Conservation (phyloP, 192 early-diverging fungal genomes). For the Coemansia sp. region DNA sequence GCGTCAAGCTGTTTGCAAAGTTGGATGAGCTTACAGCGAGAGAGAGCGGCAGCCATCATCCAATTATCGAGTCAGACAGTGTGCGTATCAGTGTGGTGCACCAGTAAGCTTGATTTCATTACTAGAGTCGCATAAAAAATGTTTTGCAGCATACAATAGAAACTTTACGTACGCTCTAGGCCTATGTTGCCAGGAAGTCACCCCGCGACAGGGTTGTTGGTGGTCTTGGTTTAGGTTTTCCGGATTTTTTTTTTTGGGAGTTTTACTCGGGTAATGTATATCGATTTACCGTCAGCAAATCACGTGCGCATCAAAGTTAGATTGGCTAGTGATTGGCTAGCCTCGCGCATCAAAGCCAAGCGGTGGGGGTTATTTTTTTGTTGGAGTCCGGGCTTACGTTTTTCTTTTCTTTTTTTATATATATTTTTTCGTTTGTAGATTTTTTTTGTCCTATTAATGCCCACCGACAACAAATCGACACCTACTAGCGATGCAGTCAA, state of each 20-base stretch:
- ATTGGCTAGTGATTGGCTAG: neutral
- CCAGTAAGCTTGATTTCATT: neutral
- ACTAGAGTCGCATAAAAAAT: no score
- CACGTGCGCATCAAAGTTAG: no score
- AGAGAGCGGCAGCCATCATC: neutral
- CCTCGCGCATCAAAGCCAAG: neutral
- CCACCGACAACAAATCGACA: conserved; percentile 2
- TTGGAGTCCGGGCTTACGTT: neutral
- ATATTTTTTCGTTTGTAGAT: neutral
- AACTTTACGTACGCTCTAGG: no score
- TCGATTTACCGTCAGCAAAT: no score
- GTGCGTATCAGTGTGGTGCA: conserved; percentile 9
- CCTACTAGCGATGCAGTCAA: neutral
- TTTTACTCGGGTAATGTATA: no score
- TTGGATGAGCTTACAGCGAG: neutral
- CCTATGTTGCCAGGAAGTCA: no score
- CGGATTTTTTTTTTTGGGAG: no score
- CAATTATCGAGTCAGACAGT: conserved; percentile 8
- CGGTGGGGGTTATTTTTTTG: neutral
- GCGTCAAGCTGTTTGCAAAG: conserved; percentile 23
- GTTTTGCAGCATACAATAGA: no score
- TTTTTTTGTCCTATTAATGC: neutral
- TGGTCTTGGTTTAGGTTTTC: no score
- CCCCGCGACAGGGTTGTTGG: no score
- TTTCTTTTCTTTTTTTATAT: neutral